Conservation (phyloP, 352 stramenopile genomes). For the Globisporangium yorkense region DNA sequence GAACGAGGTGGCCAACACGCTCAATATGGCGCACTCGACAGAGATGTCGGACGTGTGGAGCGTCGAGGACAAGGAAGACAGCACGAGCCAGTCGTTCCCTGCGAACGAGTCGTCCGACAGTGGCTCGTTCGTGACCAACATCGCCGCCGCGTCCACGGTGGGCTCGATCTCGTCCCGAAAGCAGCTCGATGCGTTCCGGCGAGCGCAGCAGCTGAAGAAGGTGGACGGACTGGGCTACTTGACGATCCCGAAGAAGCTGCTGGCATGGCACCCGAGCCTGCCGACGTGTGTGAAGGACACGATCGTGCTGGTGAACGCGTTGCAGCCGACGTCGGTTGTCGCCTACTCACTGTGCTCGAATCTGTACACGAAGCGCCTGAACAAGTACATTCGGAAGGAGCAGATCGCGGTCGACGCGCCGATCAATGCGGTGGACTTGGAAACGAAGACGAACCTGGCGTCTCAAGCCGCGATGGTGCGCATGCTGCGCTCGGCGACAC, state of each 20-base stretch:
- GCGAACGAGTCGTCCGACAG: conserved; percentile 44
- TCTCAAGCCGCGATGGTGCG: conserved; percentile 40
- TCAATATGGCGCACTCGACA: conserved; percentile 26
- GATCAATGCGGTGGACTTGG: conserved; percentile 26
- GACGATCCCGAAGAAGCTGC: conserved; percentile 69
- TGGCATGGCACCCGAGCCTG: conserved; percentile 78
- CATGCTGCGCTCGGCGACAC: conserved; percentile 53
- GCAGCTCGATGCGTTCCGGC: conserved; percentile 58
- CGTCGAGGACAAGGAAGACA: conserved; percentile 56
- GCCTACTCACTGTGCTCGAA: conserved; percentile 84
- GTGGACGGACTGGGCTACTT: conserved; percentile 56
- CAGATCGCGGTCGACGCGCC: conserved; percentile 23
- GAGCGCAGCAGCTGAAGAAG: conserved; percentile 63
- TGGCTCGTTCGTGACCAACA: conserved; percentile 26
- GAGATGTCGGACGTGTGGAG: conserved; percentile 59
- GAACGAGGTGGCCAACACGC: conserved; percentile 75
- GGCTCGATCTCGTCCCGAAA: conserved; percentile 53
- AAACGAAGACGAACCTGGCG: conserved; percentile 12
- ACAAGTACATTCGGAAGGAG: conserved; percentile 67
- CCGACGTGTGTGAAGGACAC: conserved; percentile 63
- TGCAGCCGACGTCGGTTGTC: conserved; percentile 79
- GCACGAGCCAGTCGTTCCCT: conserved; percentile 61
- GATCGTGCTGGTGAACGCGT: conserved; percentile 70
- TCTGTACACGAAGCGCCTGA: conserved; percentile 70
- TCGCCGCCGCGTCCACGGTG: conserved; percentile 47